Evolutionary conservation across 2,329 filamentous ascomycete genomes (phyloP).

Genomic region (Thermomyces lanuginosus): DNA sequence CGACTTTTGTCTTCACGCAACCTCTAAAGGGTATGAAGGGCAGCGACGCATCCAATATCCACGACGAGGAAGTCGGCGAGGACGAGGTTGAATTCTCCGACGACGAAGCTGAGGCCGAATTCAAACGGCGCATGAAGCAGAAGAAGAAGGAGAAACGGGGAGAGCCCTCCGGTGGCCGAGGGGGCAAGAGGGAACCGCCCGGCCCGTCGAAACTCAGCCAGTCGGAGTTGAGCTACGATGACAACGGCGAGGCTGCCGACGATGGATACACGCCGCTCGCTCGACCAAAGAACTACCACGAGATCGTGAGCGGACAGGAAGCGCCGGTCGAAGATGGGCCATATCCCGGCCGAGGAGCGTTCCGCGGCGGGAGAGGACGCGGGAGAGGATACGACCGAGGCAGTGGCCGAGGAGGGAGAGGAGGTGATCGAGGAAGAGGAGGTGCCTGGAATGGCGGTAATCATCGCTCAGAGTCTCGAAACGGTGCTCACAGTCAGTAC

Average conservation of each 20-base stretch:
- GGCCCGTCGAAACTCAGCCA: slow-evolving; percentile 25
- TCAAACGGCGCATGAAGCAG: slow-evolving; percentile 53
- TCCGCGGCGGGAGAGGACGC: slow-evolving; percentile 34
- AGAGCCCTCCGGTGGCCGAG: slow-evolving; percentile 25
- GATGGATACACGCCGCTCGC: slow-evolving; percentile 51
- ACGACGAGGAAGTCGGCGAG: slow-evolving; percentile 75
- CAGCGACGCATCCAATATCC: slow-evolving; percentile 84
- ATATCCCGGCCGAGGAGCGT: slow-evolving; percentile 17
- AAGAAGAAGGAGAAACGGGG: slow-evolving; percentile 43
- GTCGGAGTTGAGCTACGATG: slow-evolving; percentile 47
- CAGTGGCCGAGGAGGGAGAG: slow-evolving; percentile 19
- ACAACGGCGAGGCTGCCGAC: slow-evolving; percentile 32
- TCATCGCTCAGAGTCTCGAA: slow-evolving; percentile 14
- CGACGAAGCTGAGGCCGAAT: slow-evolving; percentile 80
- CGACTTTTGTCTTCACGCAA: slow-evolving; percentile 73
- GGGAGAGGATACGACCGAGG: slow-evolving; percentile 20
- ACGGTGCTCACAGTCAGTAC: slow-evolving; percentile 14
- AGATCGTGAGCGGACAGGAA: slow-evolving; percentile 30
- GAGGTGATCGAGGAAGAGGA: slow-evolving; percentile 17
- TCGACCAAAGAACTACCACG: slow-evolving; percentile 47
- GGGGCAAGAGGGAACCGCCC: slow-evolving; percentile 17
- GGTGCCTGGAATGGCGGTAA: slow-evolving; percentile 13
- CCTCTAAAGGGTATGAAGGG: slow-evolving; percentile 64
- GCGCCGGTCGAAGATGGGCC: slow-evolving; percentile 19
- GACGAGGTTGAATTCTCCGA: slow-evolving; percentile 94